These are phyloP conservation scores for Sarocladiaceae sp. DNA, from an alignment of 2,329 filamentous ascomycete genomes.

Conservation along the genomic window DNA sequence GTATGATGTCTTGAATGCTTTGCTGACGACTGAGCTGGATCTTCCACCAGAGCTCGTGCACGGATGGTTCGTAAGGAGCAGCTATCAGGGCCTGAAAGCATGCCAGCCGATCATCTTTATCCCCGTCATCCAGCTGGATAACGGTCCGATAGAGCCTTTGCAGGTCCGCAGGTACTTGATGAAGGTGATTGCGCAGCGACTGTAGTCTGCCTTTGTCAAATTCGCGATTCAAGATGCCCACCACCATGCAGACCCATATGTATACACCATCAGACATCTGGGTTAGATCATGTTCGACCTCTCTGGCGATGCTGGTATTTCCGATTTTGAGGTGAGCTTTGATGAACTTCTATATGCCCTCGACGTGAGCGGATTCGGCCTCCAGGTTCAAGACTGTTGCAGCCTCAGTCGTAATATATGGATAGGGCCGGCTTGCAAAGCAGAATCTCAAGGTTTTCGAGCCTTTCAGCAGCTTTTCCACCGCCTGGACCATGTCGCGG, in stretches of 20 bases:
- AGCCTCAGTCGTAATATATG: not conserved
- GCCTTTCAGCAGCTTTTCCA: not conserved
- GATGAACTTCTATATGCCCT: not conserved
- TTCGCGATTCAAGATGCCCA: not conserved
- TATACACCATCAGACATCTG: not conserved
- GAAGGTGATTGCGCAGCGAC: not conserved
- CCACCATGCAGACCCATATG: not conserved
- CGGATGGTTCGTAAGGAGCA: not conserved
- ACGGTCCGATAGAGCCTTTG: not conserved
- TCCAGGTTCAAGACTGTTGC: not conserved
- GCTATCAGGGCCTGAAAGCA: not conserved
- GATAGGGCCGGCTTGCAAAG: slow-evolving; percentile 4
- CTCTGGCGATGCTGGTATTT: not conserved
- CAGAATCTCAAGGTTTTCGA: not conserved
- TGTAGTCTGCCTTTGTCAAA: not conserved
- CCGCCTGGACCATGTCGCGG: not conserved
- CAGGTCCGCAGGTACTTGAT: not conserved
- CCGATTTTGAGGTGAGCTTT: not conserved
- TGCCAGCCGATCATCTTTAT: not conserved
- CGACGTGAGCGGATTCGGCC: not conserved
- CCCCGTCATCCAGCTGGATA: not conserved
- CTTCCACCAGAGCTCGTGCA: not conserved
- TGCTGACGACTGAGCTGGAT: not conserved
- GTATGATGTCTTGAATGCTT: not conserved
- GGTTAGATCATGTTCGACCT: not conserved